Base-by-base conservation (phyloP, 2,329 filamentous ascomycete genomes). In the Trichoderma pleuroti region DNA sequence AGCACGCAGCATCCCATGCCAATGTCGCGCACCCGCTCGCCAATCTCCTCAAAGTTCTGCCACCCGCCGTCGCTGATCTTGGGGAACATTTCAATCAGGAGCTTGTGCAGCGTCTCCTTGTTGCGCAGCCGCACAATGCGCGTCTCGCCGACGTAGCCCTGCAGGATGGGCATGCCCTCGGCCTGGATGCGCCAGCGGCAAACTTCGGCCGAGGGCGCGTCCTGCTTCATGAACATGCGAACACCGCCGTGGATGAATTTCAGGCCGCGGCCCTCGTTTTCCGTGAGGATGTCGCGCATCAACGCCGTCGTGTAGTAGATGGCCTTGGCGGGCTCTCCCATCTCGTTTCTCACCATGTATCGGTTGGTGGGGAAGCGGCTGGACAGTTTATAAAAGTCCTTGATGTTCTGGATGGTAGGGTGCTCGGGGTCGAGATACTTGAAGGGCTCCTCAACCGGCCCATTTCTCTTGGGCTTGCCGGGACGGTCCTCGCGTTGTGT, bases 221-320 rank as follows among this genome's bases (percentile, higher is more conserved):
- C 94, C 81, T 98, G 95, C 84, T 97, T 97, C 85, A 98, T 96
- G 80, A 97, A 99, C 93, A 98, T 98, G 83, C 97, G 97, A 39
- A 99, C 94, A 74, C 96, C 96, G 64, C 92, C 95, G 81, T 99
- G 96, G 63, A 99, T 92, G 78, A 99, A 97, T 80, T 96, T 97
- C 81, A 98, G 91, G 59, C 94, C 94, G 32, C 92, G 91, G 56
- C 93, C 93, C 81, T 98, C 94, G 79, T 99, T 99, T 78, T 91
- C 87, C 5, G 86, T 88, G 4, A 99, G 86, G 68, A 99, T 96
- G 74, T 95, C 92, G 36, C 94, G 92, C 26, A 93, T 91, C 14
- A 98, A 86, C 5, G 89, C 88, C 42, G 92, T 94, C 12, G 94
- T 97, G 85, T 98, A 99, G 86, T 99, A 99, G 76, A 99, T 95